A percentile compares a stretch with the other conserved stretches of the same genome.
Conservation (phyloP, 176 grass and related monocot species). For the Oryza longistaminata region DNA sequence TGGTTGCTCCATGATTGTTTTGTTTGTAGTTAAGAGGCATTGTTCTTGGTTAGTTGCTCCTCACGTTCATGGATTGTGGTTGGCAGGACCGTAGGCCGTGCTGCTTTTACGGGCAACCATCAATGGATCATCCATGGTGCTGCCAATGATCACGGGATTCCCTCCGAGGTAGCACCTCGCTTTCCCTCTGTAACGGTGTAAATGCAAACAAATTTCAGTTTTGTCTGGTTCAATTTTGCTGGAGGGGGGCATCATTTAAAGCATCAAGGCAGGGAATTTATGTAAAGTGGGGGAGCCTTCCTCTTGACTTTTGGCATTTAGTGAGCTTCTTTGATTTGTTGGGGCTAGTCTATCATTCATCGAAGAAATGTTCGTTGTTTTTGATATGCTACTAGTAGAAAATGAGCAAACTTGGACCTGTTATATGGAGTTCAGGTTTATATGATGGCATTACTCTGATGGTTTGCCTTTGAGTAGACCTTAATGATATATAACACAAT, state of each 20-base stretch:
- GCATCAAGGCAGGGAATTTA: conserved; percentile 27
- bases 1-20: not conserved
- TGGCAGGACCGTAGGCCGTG: conserved; percentile 65
- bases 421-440: not conserved
- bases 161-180: conserved; percentile 54
- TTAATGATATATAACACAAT: not conserved
- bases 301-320: conserved; percentile 35
- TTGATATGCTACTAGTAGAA: not conserved
- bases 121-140: conserved; percentile 66
- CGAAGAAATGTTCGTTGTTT: conserved; percentile 12
- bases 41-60: not conserved
- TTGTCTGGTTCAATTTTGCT: conserved; percentile 51
- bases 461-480: not conserved
- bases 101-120: conserved; percentile 65
- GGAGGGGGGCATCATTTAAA: conserved; percentile 40
- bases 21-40: conserved; percentile 21
- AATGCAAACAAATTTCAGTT: conserved; percentile 45
- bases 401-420: not conserved
- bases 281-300: conserved; percentile 36
- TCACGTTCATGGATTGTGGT: conserved; percentile 22
- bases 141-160: conserved; percentile 47
- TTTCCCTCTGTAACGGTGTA: conserved; percentile 36
- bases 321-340: conserved; percentile 33
- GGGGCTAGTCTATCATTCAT: conserved; percentile 21
- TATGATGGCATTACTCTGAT: not conserved